A percentile compares a stretch with the other conserved stretches of the same genome.
phyloP scores from a whole-genome alignment of 2,329 filamentous ascomycete genomes.

The Aspergillus ustus region DNA sequence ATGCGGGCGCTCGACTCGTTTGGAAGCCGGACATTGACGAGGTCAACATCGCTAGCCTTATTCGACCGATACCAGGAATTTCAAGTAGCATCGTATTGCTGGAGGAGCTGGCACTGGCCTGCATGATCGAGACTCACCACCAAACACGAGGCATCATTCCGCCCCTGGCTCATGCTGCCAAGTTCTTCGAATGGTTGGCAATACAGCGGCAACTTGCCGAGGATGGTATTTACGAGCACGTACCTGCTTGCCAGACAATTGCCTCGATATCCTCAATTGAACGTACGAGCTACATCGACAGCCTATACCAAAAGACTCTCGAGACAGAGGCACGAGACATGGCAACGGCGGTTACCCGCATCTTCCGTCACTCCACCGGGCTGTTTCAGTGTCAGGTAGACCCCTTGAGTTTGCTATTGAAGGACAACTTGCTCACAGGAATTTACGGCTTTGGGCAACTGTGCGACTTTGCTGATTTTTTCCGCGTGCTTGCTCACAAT shows the following conservation, averaged over 20 bases:
- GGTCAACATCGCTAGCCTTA: not conserved
- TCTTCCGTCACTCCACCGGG: not conserved
- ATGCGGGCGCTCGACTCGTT: constrained; percentile 4
- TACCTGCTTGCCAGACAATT: not conserved
- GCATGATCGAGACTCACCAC: not conserved
- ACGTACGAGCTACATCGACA: not conserved
- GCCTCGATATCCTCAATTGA: constrained; percentile 1
- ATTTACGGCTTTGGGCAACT: constrained; percentile 4
- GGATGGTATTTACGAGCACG: not conserved
- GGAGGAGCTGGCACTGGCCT: constrained; percentile 4
- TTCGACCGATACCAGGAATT: not conserved
- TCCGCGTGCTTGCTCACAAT: constrained; percentile 28
- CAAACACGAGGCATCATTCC: not conserved
- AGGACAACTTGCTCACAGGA: constrained; percentile 19
- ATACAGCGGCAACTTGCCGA: not conserved
- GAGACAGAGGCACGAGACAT: not conserved
- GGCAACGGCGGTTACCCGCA: not conserved
- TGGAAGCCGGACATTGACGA: constrained; percentile 8
- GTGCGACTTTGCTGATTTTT: constrained; percentile 15
- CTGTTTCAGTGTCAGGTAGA: constrained; percentile 8
- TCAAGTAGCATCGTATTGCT: not conserved
- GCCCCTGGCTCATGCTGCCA: not conserved
- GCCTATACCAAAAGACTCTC: not conserved
- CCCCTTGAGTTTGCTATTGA: constrained; percentile 25
- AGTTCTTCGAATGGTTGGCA: not conserved